phyloP scores from a whole-genome alignment of 23 red algal species.

The Chondrus crispus region DNA sequence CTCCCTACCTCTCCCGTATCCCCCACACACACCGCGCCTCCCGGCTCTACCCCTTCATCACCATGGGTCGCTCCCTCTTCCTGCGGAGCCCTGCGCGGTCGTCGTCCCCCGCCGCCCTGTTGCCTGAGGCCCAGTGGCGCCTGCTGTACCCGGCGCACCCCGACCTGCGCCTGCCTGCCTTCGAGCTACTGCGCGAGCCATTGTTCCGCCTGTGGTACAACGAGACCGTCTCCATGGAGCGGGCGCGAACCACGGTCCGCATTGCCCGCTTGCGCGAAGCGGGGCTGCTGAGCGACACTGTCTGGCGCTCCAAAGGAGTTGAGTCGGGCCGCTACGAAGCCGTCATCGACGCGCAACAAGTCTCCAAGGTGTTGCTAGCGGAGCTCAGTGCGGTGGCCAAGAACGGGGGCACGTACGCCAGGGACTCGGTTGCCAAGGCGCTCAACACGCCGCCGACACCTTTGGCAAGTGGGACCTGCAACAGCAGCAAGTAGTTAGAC shows the following conservation, averaged over 20 bases:
- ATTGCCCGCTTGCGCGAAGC: conserved; percentile 41
- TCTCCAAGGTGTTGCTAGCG: conserved; percentile 62
- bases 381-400: background rate
- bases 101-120: no score
- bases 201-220: conserved; percentile 55
- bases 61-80: no score
- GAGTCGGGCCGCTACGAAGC: conserved; percentile 62
- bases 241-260: conserved; percentile 41
- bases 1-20: no score
- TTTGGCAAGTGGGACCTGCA: no score
- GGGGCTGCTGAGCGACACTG: conserved; percentile 39
- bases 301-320: background rate
- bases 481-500: no score
- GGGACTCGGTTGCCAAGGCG: background rate
- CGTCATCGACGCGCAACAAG: conserved; percentile 78
- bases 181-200: conserved; percentile 57
- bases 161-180: conserved; percentile 25
- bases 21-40: no score
- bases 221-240: conserved; percentile 24
- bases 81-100: no score
- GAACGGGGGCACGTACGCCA: background rate
- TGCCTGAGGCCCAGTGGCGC: no score
- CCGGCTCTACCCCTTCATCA: no score
- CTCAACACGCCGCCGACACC: background rate
- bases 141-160: conserved; percentile 28